Conservation (phyloP, 2,329 filamentous ascomycete species). For the Hymenoscyphus occultus region DNA sequence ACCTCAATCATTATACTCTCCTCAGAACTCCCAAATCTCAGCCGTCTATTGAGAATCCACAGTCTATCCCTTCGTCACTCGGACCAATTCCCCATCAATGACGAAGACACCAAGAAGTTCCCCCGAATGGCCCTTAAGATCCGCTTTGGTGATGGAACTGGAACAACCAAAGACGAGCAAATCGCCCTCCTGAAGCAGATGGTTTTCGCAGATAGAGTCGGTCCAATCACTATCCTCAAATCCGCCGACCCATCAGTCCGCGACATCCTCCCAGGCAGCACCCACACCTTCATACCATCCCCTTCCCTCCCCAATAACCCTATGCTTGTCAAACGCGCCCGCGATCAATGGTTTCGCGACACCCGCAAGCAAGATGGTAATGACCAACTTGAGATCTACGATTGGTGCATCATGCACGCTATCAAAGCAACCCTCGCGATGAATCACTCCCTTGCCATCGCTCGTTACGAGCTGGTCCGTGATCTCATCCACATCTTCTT, state of each 20-base stretch:
- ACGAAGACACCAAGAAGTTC: background rate
- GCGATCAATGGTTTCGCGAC: background rate
- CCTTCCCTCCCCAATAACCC: background rate
- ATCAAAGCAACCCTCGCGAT: background rate
- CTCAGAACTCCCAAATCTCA: background rate
- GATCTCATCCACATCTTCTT: background rate
- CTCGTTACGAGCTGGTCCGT: background rate
- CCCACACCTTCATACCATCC: background rate
- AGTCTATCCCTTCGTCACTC: background rate
- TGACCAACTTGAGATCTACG: background rate
- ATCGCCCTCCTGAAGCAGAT: background rate
- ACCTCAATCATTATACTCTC: background rate
- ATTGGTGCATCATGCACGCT: background rate
- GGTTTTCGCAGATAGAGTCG: background rate
- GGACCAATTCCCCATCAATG: background rate
- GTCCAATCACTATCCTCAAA: constrained; percentile 4
- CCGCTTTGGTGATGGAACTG: background rate
- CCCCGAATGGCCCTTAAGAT: constrained; percentile 4
- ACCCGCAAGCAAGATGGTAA: constrained; percentile 3
- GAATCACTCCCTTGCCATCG: background rate
- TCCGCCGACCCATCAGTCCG: background rate
- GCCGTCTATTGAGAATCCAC: background rate
- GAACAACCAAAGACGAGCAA: background rate
- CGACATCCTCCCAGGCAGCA: background rate
- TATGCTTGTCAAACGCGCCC: background rate